phyloP scores from a whole-genome alignment of 805 yeast genomes.

The Barnettozyma siamensis region DNA sequence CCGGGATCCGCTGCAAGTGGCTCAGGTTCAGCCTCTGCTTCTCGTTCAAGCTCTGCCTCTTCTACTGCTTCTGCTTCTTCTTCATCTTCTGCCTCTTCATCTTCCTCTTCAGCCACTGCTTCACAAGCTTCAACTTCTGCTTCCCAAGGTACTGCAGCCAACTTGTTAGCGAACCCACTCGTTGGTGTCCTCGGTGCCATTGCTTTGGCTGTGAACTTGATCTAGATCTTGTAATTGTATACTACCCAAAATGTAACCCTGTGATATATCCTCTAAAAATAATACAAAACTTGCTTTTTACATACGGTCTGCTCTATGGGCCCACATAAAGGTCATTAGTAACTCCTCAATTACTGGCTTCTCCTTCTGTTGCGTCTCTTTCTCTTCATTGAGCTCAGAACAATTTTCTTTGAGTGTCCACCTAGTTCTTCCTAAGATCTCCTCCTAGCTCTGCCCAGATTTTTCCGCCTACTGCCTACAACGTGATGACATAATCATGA shows the following conservation, averaged over 20 bases:
- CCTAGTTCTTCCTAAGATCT: too few species aligned
- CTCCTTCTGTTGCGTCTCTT: too few species aligned
- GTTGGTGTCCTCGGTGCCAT: conserved; percentile 20
- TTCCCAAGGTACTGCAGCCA: conserved; percentile 14
- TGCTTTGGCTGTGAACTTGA: conserved; percentile 17
- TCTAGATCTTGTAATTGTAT: conserved; percentile 7
- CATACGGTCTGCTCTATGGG: too few species aligned
- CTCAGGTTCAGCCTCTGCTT: not conserved
- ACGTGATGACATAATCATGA: too few species aligned
- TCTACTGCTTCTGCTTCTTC: conserved; percentile 10
- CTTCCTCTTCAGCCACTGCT: conserved; percentile 10
- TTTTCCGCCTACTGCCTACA: too few species aligned
- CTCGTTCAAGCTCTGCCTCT: not conserved
- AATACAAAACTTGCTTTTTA: too few species aligned
- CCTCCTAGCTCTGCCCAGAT: too few species aligned
- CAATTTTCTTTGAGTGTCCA: too few species aligned
- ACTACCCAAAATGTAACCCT: not conserved
- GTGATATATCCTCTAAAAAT: too few species aligned
- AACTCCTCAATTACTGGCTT: too few species aligned
- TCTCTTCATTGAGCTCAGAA: too few species aligned
- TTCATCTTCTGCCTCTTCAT: conserved; percentile 17
- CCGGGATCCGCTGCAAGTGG: conserved; percentile 8
- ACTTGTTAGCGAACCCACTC: conserved; percentile 15
- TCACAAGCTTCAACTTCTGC: conserved; percentile 3
- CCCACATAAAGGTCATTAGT: too few species aligned